These are phyloP conservation scores for Solanum medicagineum DNA, from an alignment of 257 asterid genomes.

Conservation along the genomic window DNA sequence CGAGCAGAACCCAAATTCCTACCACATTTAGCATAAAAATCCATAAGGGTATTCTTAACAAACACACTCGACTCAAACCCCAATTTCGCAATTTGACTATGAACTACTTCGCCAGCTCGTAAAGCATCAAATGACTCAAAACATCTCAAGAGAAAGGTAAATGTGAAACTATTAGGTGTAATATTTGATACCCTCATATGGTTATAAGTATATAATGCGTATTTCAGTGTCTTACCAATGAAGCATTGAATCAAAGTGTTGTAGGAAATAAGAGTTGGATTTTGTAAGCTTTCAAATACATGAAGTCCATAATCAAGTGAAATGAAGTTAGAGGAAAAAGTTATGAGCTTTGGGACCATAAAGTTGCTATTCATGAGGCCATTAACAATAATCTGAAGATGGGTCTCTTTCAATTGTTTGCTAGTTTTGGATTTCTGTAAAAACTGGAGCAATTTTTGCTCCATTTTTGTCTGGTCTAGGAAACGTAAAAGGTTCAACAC, in stretches of 20 bases:
- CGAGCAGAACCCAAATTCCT: conserved; percentile 9
- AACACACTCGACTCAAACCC: conserved; percentile 23
- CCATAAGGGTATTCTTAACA: conserved; percentile 29
- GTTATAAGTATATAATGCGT: conserved; percentile 15
- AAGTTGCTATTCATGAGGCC: conserved; percentile 24
- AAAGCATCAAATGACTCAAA: conserved; percentile 23
- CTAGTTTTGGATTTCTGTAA: conserved; percentile 25
- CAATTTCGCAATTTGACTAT: conserved; percentile 22
- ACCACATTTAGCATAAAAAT: conserved; percentile 31
- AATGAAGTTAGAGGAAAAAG: conserved; percentile 21
- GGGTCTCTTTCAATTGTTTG: conserved; percentile 31
- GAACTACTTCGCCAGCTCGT: conserved; percentile 18
- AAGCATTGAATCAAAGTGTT: conserved; percentile 41
- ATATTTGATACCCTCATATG: conserved; percentile 20
- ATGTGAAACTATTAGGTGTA: conserved; percentile 32
- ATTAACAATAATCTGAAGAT: conserved; percentile 35
- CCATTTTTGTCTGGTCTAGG: conserved; percentile 18
- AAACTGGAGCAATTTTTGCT: conserved; percentile 13
- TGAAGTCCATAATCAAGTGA: conserved; percentile 22
- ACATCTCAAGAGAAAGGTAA: conserved; percentile 32
- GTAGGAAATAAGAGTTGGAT: conserved; percentile 21
- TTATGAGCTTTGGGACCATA: conserved; percentile 27
- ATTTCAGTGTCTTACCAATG: conserved; percentile 19
- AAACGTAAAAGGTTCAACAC: background rate
- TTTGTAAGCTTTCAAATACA: conserved; percentile 7